Evolutionary conservation across 768 basidiomycete species (phyloP), one percentile per base, ranked within the genome.

Genomic region (Lactarius psammicola): DNA sequence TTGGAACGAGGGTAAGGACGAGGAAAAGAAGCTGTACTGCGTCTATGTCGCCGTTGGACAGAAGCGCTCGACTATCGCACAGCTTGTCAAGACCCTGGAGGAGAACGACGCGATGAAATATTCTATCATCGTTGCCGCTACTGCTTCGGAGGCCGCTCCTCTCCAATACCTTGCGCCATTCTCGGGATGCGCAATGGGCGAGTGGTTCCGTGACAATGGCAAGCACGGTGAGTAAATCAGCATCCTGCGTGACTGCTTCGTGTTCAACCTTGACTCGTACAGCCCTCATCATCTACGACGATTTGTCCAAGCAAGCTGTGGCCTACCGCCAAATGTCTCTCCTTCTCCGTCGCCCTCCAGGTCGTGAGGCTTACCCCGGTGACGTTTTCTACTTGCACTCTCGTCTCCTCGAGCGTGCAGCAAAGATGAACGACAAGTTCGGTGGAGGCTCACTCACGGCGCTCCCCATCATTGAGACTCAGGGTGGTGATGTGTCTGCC

Each of bases 121-220:
- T 84, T 86, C 95, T 64, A 96, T 99, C 82, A 94, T 99, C 72
- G 97, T 99, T 74, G 97, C 97, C 73, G 97, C 97, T 72, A 99
- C 97, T 66, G 97, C 97, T 64, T 98, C 95, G 31, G 97, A 99
- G 83, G 97, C 97, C 74, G 97, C 97, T 72, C 97, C 97, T 72
- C 85, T 99, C 64, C 97, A 99, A 78, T 99, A 98, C 82, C 92
- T 99, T 73, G 97, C 97, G 74, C 97, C 97, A 72, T 99, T 99
- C 94, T 96, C 97, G 72, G 97, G 97, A 70, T 96, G 94, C 80
- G 97, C 97, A 74, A 99, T 99, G 95, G 97, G 97, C 78, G 97
- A 99, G 82, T 99, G 96, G 96, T 99, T 99, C 97, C 92, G 94
- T 81, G 97, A 99, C 82, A 99, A 99, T 78, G 96, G 95, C 83